A percentile compares a stretch with the other conserved stretches of the same genome.
These are phyloP conservation scores for Neofusicoccum sp. DNA, from an alignment of 2,329 filamentous ascomycete genomes.

Conservation along the genomic window DNA sequence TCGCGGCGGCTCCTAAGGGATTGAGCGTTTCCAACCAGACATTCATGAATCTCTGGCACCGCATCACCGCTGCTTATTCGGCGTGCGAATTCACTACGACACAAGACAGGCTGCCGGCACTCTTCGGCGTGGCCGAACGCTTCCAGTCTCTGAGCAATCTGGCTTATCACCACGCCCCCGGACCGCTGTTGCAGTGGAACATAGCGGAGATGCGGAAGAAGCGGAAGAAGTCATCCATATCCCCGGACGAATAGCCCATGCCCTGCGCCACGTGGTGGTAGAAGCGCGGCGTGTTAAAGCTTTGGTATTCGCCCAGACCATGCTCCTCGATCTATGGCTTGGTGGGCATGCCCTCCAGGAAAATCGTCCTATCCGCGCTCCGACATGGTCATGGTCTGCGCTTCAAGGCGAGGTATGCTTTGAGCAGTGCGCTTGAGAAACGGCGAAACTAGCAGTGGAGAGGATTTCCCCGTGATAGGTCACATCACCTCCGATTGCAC, in stretches of 20 bases:
- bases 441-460: not conserved
- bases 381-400: too few relatives aligned
- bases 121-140: not conserved
- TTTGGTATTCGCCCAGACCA: slow-evolving; percentile 13
- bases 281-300: slow-evolving; percentile 48
- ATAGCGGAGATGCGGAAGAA: slow-evolving; percentile 55
- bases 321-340: too few relatives aligned
- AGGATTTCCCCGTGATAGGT: not conserved
- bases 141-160: too few relatives aligned
- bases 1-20: too few relatives aligned
- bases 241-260: slow-evolving; percentile 34
- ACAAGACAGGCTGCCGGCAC: not conserved
- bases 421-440: too few relatives aligned
- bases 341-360: too few relatives aligned
- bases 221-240: slow-evolving; percentile 48
- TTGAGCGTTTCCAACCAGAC: not conserved
- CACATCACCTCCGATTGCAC: not conserved
- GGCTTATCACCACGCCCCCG: slow-evolving; percentile 37
- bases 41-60: not conserved
- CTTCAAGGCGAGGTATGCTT: too few relatives aligned
- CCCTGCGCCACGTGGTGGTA: slow-evolving; percentile 48
- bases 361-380: too few relatives aligned
- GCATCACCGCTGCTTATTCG: not conserved
- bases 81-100: not conserved
- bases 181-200: slow-evolving; percentile 51